Evolutionary conservation across 495 filamentous ascomycete species (phyloP), one percentile per base, ranked within the genome.

Genomic region (Penicillium maclennaniae): DNA sequence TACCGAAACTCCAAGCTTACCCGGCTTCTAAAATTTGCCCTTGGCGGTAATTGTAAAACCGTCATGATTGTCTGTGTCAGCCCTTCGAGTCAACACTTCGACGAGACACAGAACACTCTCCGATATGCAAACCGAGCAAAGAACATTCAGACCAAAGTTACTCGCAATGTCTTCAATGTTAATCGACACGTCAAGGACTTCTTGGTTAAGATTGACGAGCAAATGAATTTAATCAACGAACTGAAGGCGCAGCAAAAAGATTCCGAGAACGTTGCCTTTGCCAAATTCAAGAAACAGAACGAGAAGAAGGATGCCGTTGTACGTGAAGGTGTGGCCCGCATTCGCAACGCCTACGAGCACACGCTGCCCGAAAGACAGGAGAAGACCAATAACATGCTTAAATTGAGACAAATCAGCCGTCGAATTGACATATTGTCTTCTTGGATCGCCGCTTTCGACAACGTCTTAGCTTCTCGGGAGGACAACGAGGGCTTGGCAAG

Each of bases 11-110:
- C 92, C 28, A 99, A 97, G 62, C 84, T 99, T 44, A 99, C 93
- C 2, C 87, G 93, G 39, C 76, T 99, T 1, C 82, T 99, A 23
- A 99, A 99, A 58, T 99, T 99, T 72, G 95, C 91, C 2, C 80
- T 99, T 1, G 93, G 93, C 41, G 93, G 93, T 3, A 99, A 99
- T 66, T 99, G 93, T 76, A 92, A 89, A 74, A 99, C 93, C 10
- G 93, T 99, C 61, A 99, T 99, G 93, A 99, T 99, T 62, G 93
- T 99, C 28, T 99, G 93, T 62, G 91, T 97, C 46, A 96, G 91
- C 62, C 93, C 93, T 14, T 96, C 91, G 7, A 97, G 93, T 66
- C 86, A 88, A 38, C 93, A 99, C 70, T 99, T 95, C 65, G 93
- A 99, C 65, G 93, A 99, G 64, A 99, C 93, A 0, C 93, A 99